These are phyloP conservation scores for Pythium rhizo-oryzae DNA, from an alignment of 352 stramenopile genomes.

Conservation along the genomic window DNA sequence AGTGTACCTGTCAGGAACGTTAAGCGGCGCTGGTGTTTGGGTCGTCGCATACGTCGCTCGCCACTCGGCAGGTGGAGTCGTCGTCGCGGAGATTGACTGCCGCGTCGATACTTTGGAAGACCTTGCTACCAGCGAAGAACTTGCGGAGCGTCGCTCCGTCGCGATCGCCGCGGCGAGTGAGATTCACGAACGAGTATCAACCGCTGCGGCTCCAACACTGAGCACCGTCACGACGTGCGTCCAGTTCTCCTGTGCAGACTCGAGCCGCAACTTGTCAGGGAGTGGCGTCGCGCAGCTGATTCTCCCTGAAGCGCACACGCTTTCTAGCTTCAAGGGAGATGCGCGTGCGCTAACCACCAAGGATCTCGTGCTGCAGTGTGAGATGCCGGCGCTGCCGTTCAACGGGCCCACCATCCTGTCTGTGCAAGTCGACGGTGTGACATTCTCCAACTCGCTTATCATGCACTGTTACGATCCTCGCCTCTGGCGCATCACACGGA, in stretches of 20 bases:
- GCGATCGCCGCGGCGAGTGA: neutral
- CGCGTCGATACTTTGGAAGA: neutral
- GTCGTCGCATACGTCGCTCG: conserved; percentile 32
- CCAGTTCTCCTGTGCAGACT: conserved; percentile 52
- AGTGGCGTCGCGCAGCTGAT: conserved; percentile 40
- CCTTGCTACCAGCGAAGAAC: neutral
- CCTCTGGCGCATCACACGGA: conserved; percentile 41
- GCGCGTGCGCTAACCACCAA: neutral
- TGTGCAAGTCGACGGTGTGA: conserved; percentile 46
- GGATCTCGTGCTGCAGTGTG: conserved; percentile 45
- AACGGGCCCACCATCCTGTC: conserved; percentile 51
- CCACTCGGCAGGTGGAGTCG: neutral
- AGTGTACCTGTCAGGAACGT: conserved; percentile 41
- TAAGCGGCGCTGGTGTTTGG: conserved; percentile 32
- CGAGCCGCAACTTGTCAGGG: conserved; percentile 39
- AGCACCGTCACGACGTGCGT: conserved; percentile 17
- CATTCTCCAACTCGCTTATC: conserved; percentile 68
- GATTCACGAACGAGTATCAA: neutral
- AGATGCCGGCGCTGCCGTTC: conserved; percentile 59
- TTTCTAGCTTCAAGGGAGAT: conserved; percentile 17
- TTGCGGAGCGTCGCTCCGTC: neutral
- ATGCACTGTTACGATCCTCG: conserved; percentile 72
- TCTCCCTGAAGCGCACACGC: conserved; percentile 28
- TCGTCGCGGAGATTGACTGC: conserved; percentile 13
- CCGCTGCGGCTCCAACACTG: neutral